These are phyloP conservation scores for Xylariaceae sp. DNA, from an alignment of 2,329 filamentous ascomycete species.

Conservation along the genomic window DNA sequence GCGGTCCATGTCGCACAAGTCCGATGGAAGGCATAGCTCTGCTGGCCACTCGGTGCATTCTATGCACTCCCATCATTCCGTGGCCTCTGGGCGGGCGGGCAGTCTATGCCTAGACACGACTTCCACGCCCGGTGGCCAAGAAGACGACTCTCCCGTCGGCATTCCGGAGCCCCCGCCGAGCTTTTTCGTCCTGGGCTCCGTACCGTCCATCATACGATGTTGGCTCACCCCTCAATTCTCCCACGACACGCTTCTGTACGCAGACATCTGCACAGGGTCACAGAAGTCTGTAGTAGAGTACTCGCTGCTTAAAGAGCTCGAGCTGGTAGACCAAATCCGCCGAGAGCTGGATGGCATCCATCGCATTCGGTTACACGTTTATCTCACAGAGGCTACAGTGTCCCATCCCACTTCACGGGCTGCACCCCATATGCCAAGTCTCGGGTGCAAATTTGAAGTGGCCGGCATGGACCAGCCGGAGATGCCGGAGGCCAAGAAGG, in stretches of 20 bases:
- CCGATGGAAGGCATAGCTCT: conserved; percentile 90
- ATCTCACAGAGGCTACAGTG: conserved; percentile 85
- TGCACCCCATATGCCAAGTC: conserved; percentile 71
- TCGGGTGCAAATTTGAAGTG: conserved; percentile 75
- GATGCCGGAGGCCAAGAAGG: conserved; percentile 47
- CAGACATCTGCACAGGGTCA: conserved; percentile 86
- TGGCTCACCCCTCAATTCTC: conserved; percentile 91
- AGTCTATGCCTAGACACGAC: conserved; percentile 79
- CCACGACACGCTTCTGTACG: conserved; percentile 82
- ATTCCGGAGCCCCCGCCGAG: conserved; percentile 74
- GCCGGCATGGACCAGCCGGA: conserved; percentile 51
- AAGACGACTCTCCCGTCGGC: conserved; percentile 64
- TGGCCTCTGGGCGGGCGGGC: conserved; percentile 74
- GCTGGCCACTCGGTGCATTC: conserved; percentile 73
- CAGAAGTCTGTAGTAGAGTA: conserved; percentile 79
- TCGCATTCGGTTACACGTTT: conserved; percentile 73
- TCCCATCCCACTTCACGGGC: conserved; percentile 70
- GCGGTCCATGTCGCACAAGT: conserved; percentile 87
- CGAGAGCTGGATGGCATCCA: conserved; percentile 59
- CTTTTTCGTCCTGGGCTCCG: conserved; percentile 77
- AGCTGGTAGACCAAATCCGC: conserved; percentile 60
- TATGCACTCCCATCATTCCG: conserved; percentile 60
- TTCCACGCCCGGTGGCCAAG: conserved; percentile 56
- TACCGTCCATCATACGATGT: conserved; percentile 90
- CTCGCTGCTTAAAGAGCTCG: conserved; percentile 68